A percentile compares a stretch with the other conserved stretches of the same genome.
phyloP scores from a whole-genome alignment of 2,329 filamentous ascomycete genomes.

The Lasiodiplodia theobromae region DNA sequence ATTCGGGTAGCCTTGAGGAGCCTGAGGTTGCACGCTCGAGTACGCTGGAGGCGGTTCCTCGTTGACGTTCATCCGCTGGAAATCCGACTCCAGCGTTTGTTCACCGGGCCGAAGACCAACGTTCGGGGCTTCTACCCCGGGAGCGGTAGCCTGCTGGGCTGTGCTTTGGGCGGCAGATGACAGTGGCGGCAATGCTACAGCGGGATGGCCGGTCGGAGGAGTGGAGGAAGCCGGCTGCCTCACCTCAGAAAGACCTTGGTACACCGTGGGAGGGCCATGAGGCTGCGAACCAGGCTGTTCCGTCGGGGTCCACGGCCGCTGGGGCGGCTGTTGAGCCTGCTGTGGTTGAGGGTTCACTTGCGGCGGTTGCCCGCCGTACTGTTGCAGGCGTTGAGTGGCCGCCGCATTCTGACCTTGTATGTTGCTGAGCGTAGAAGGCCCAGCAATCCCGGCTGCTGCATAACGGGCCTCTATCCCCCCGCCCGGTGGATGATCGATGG shows the following conservation, averaged over 20 bases:
- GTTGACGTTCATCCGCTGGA: conserved; percentile 79
- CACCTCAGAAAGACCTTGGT: conserved; percentile 82
- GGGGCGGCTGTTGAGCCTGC: conserved; percentile 49
- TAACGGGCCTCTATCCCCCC: conserved; percentile 91
- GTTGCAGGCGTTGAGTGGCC: conserved; percentile 79
- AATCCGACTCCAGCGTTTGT: conserved; percentile 81
- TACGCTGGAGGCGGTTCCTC: conserved; percentile 95
- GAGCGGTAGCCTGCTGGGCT: conserved; percentile 51
- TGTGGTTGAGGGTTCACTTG: conserved; percentile 55
- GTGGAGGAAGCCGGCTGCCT: conserved; percentile 39
- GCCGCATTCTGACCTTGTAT: conserved; percentile 79
- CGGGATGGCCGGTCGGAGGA: conserved; percentile 19
- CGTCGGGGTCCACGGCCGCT: conserved; percentile 92
- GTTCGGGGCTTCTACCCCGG: not conserved
- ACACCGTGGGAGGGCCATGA: conserved; percentile 88
- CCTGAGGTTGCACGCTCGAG: conserved; percentile 68
- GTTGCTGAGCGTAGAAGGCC: conserved; percentile 80
- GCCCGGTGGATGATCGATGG: conserved; percentile 71
- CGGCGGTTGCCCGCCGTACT: conserved; percentile 65
- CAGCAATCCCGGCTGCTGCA: conserved; percentile 88
- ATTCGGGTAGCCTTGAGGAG: conserved; percentile 70
- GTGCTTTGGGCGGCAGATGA: conserved; percentile 43
- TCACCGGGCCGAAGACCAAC: conserved; percentile 44
- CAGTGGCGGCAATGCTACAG: conserved; percentile 38
- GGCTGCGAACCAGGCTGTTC: conserved; percentile 85